Evolutionary conservation across 345 rosid genomes (phyloP).

Genomic region (Eutrema yunnanense): DNA sequence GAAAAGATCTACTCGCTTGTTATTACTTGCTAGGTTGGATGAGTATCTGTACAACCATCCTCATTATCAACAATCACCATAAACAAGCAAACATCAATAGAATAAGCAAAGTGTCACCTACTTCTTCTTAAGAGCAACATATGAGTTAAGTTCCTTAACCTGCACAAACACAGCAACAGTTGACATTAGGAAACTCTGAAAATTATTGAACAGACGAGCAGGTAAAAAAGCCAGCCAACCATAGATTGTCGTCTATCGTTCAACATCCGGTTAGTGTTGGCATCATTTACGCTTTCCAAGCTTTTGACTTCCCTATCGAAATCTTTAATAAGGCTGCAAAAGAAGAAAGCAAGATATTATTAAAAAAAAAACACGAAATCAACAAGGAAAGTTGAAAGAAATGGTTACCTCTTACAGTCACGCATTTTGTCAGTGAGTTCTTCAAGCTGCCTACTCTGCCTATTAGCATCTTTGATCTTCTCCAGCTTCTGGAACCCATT

Average conservation of each 20-base stretch:
- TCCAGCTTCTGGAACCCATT: slow-evolving; percentile 96
- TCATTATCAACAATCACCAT: neutral
- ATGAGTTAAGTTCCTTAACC: slow-evolving; percentile 80
- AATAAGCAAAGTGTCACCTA: slow-evolving; percentile 26
- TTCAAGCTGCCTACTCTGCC: slow-evolving; percentile 92
- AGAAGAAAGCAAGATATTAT: slow-evolving; percentile 6
- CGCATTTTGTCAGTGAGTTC: slow-evolving; percentile 95
- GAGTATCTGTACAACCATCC: slow-evolving; percentile 48
- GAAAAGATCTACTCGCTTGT: slow-evolving; percentile 84
- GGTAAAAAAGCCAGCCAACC: slow-evolving; percentile 31
- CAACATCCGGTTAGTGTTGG: slow-evolving; percentile 55
- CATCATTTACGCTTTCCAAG: slow-evolving; percentile 58
- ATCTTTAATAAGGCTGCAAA: slow-evolving; percentile 85
- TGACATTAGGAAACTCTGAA: slow-evolving; percentile 11
- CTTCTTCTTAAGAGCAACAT: slow-evolving; percentile 78
- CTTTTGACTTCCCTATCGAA: slow-evolving; percentile 79
- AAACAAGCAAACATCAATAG: neutral
- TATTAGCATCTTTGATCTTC: slow-evolving; percentile 82
- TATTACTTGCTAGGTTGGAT: slow-evolving; percentile 62
- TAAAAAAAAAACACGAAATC: neutral
- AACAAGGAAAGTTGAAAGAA: neutral
- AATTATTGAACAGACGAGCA: neutral
- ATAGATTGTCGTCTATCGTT: slow-evolving; percentile 83
- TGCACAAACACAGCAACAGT: slow-evolving; percentile 29
- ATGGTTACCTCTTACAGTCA: slow-evolving; percentile 75